phyloP scores from a whole-genome alignment of 176 grass and related monocot genomes.

The Metroxylon sagu region DNA sequence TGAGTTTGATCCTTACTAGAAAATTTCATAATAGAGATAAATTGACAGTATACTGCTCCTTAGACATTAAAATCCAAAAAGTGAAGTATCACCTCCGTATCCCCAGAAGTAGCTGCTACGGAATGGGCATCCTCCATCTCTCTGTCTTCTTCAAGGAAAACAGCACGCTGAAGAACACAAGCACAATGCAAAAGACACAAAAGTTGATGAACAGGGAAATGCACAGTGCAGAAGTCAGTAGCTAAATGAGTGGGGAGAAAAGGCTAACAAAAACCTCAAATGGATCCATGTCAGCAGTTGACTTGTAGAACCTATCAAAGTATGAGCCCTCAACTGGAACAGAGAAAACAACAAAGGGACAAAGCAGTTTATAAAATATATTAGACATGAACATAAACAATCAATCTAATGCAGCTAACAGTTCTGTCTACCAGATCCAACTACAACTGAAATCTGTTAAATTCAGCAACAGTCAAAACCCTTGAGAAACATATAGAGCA shows the following conservation, averaged over 20 bases:
- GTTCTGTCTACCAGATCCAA: too few species aligned
- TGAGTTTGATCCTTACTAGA: too few species aligned
- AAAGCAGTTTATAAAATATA: constrained; percentile 10
- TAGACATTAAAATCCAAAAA: neutral
- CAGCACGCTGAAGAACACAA: constrained; percentile 54
- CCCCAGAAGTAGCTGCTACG: constrained; percentile 58
- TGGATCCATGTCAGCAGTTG: constrained; percentile 63
- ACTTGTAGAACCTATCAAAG: constrained; percentile 81
- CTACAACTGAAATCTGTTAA: too few species aligned
- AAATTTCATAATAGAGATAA: too few species aligned
- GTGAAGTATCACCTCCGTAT: constrained; percentile 54
- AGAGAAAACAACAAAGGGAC: constrained; percentile 9
- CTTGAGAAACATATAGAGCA: too few species aligned
- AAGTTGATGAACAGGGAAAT: constrained; percentile 11
- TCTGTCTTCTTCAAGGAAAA: constrained; percentile 70
- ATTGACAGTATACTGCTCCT: too few species aligned
- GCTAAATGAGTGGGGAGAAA: neutral
- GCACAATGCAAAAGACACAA: neutral
- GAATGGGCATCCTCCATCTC: constrained; percentile 95
- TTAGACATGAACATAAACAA: neutral
- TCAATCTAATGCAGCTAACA: neutral
- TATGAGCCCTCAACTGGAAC: constrained; percentile 73
- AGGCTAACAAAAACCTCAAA: constrained; percentile 36
- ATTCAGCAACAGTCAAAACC: too few species aligned
- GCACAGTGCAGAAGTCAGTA: neutral